A percentile compares a stretch with the other conserved stretches of the same genome.
Conservation (phyloP, 192 early-diverging fungal genomes). For the Podila minutissima region DNA sequence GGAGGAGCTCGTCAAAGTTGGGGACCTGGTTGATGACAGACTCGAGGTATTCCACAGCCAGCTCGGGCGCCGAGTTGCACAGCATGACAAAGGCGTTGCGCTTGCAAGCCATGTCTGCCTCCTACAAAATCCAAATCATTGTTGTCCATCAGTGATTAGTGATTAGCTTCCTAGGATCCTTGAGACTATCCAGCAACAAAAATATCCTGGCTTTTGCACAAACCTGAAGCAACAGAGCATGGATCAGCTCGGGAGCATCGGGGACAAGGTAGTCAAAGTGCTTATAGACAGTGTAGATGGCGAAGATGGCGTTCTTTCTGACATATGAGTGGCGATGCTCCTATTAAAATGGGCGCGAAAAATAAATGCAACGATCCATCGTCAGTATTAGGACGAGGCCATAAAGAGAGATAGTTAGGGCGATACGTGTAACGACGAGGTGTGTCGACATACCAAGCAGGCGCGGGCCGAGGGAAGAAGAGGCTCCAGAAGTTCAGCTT, state of each 20-base stretch:
- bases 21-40: slow-evolving; percentile 77
- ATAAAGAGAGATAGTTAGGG: no score
- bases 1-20: slow-evolving; percentile 91
- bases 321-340: slow-evolving; percentile 98
- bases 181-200: neutral
- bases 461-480: slow-evolving; percentile 87
- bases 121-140: slow-evolving; percentile 55
- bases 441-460: slow-evolving; percentile 74
- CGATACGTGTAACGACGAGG: no score
- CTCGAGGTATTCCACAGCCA: slow-evolving; percentile 89
- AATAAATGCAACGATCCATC: neutral
- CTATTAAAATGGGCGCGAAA: slow-evolving; percentile 49
- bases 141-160: neutral
- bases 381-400: neutral
- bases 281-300: slow-evolving; percentile 90
- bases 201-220: neutral
- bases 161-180: neutral
- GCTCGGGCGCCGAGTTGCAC: slow-evolving; percentile 74
- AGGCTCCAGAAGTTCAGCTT: slow-evolving; percentile 95
- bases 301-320: slow-evolving; percentile 96
- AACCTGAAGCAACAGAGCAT: slow-evolving; percentile 69
- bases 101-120: slow-evolving; percentile 92
- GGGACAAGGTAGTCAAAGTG: slow-evolving; percentile 93
- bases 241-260: slow-evolving; percentile 92
- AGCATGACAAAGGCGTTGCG: slow-evolving; percentile 97